These are phyloP conservation scores for Kwoniella bestiolae DNA, from an alignment of 768 basidiomycete genomes.

Conservation along the genomic window DNA sequence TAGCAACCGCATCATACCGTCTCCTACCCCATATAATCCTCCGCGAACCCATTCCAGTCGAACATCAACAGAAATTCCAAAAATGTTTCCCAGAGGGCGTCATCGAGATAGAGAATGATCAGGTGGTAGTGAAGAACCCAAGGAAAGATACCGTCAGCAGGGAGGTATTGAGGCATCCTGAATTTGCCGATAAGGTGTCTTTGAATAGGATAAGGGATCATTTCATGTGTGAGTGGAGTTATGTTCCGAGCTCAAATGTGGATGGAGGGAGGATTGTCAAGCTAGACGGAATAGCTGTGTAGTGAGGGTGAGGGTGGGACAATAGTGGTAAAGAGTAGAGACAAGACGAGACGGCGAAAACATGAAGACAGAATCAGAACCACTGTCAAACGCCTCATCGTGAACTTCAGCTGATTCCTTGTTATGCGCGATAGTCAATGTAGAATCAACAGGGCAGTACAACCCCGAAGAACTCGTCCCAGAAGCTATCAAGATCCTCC, in stretches of 20 bases:
- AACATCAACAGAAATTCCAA: conserved; percentile 79
- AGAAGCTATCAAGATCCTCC: conserved; percentile 79
- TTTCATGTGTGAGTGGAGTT: conserved; percentile 78
- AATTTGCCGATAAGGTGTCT: conserved; percentile 82
- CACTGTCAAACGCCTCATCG: too few relatives aligned
- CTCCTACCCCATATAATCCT: conserved; percentile 80
- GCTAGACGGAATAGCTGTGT: too few relatives aligned
- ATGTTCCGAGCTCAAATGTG: neutral
- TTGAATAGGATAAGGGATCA: conserved; percentile 85
- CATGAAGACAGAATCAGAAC: too few relatives aligned
- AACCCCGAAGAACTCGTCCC: conserved; percentile 78
- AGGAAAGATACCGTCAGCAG: conserved; percentile 87
- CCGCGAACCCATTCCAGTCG: conserved; percentile 73
- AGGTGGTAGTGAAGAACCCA: conserved; percentile 65
- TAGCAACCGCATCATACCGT: conserved; percentile 94
- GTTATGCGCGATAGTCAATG: conserved; percentile 65
- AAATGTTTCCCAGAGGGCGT: conserved; percentile 77
- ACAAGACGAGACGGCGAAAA: too few relatives aligned
- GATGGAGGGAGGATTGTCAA: neutral
- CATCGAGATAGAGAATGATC: conserved; percentile 54
- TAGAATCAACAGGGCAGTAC: conserved; percentile 91
- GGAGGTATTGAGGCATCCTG: conserved; percentile 88
- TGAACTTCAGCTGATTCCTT: neutral
- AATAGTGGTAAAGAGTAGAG: too few relatives aligned
- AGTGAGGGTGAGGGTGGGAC: too few relatives aligned